Conservation (phyloP, 805 yeast genomes). For the Zygotorulaspora sp. region DNA sequence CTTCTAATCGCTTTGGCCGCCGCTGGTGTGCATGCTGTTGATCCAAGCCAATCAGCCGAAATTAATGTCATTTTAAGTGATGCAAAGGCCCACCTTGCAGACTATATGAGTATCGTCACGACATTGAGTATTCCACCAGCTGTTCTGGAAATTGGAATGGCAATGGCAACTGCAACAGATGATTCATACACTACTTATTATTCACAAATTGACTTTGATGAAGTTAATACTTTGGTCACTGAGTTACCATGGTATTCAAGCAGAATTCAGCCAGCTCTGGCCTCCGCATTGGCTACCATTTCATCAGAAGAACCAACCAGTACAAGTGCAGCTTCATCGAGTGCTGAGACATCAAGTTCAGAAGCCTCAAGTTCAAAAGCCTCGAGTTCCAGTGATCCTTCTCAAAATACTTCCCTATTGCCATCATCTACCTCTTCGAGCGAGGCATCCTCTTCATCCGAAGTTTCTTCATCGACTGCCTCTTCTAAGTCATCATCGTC, state of each 20-base stretch:
- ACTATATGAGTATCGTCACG: slow-evolving; percentile 19
- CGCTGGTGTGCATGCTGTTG: slow-evolving; percentile 18
- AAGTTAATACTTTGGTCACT: slow-evolving; percentile 31
- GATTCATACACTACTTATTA: slow-evolving; percentile 35
- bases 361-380: slow-evolving; percentile 9
- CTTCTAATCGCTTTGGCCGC: slow-evolving; percentile 23
- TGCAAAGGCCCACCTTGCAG: slow-evolving; percentile 20
- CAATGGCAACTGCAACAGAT: slow-evolving; percentile 34
- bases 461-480: not conserved
- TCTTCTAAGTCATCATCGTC: not conserved
- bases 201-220: slow-evolving; percentile 28
- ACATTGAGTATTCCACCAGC: slow-evolving; percentile 21
- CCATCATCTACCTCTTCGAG: not conserved
- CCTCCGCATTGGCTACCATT: slow-evolving; percentile 14
- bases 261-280: slow-evolving; percentile 24
- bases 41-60: slow-evolving; percentile 21
- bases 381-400: not conserved
- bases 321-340: slow-evolving; percentile 12
- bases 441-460: not conserved
- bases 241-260: slow-evolving; percentile 37
- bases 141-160: slow-evolving; percentile 22
- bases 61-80: slow-evolving; percentile 24
- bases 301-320: slow-evolving; percentile 4
- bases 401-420: not conserved
- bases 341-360: not conserved